Evolutionary conservation across 352 stramenopile genomes (phyloP).

Genomic region (Phytophthora foliorum): DNA sequence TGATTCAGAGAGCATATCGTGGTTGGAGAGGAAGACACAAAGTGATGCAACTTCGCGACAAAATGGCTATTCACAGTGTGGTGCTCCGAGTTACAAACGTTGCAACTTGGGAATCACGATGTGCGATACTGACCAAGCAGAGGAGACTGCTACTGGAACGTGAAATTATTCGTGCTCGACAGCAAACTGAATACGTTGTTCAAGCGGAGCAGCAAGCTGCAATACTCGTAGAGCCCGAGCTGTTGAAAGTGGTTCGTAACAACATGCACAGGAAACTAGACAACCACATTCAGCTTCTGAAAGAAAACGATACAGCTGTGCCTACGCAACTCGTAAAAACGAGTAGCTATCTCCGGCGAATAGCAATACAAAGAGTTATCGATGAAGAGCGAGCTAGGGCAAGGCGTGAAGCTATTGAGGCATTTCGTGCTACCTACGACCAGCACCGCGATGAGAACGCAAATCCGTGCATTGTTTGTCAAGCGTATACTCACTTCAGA

Average conservation of each 20-base stretch:
- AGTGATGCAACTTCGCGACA: conserved; percentile 6
- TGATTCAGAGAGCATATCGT: conserved; percentile 19
- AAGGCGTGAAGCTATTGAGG: conserved; percentile 1
- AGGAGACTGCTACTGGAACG: conserved; percentile 7
- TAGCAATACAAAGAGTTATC: conserved; percentile 8
- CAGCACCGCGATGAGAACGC: background rate
- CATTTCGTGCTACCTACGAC: conserved; percentile 7
- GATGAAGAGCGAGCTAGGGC: conserved; percentile 4
- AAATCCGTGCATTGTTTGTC: conserved; percentile 18
- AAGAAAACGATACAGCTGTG: conserved; percentile 3
- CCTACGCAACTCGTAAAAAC: conserved; percentile 1
- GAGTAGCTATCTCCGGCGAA: background rate
- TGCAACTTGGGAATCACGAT: conserved; percentile 7
- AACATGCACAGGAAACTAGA: conserved; percentile 25
- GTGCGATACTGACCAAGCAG: background rate
- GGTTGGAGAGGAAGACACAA: conserved; percentile 10
- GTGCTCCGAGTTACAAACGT: conserved; percentile 11
- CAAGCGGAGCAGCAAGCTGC: conserved; percentile 6
- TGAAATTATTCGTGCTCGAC: background rate
- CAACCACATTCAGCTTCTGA: background rate
- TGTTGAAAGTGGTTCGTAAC: conserved; percentile 27
- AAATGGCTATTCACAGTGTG: conserved; percentile 20
- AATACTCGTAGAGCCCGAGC: conserved; percentile 4
- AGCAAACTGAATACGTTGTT: conserved; percentile 4
- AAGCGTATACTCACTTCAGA: background rate